These are phyloP conservation scores for Kluyveromyces sp. DNA, from an alignment of 1,139 yeast species.

Conservation along the genomic window DNA sequence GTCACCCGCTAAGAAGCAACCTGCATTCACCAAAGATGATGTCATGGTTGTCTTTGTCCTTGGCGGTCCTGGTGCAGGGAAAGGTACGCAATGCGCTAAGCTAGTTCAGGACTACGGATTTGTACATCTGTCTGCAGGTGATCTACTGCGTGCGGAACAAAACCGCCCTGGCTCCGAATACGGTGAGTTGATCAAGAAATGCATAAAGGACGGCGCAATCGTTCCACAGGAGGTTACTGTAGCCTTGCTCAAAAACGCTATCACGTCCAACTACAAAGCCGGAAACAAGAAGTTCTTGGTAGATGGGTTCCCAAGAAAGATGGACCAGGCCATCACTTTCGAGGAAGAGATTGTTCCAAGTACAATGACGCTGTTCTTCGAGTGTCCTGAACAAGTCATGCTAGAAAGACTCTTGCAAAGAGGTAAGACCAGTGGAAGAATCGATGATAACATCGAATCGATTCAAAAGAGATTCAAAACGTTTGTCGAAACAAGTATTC, in stretches of 20 bases:
- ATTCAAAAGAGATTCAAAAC: conserved; percentile 83
- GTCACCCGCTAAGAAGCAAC: conserved; percentile 16
- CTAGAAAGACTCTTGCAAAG: conserved; percentile 75
- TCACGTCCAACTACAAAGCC: conserved; percentile 43
- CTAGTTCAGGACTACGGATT: conserved; percentile 75
- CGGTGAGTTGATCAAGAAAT: conserved; percentile 78
- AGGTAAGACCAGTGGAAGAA: conserved; percentile 90
- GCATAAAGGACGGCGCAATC: conserved; percentile 80
- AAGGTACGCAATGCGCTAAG: conserved; percentile 91
- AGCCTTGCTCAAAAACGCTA: conserved; percentile 75
- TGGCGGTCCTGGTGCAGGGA: conserved; percentile 86
- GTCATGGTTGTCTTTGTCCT: conserved; percentile 81
- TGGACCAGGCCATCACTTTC: conserved; percentile 94
- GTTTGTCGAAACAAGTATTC: conserved; percentile 86
- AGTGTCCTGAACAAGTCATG: conserved; percentile 91
- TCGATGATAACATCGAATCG: conserved; percentile 88
- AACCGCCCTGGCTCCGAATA: conserved; percentile 70
- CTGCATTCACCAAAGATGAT: conserved; percentile 54
- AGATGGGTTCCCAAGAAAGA: conserved; percentile 96
- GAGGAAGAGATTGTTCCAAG: conserved; percentile 75
- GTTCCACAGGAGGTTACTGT: conserved; percentile 96
- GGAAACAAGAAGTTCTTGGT: conserved; percentile 61
- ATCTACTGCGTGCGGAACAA: conserved; percentile 87
- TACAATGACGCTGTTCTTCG: conserved; percentile 79
- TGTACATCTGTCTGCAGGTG: conserved; percentile 91